Conservation (phyloP, 208 protist genomes). For the Crithidia bombi region DNA sequence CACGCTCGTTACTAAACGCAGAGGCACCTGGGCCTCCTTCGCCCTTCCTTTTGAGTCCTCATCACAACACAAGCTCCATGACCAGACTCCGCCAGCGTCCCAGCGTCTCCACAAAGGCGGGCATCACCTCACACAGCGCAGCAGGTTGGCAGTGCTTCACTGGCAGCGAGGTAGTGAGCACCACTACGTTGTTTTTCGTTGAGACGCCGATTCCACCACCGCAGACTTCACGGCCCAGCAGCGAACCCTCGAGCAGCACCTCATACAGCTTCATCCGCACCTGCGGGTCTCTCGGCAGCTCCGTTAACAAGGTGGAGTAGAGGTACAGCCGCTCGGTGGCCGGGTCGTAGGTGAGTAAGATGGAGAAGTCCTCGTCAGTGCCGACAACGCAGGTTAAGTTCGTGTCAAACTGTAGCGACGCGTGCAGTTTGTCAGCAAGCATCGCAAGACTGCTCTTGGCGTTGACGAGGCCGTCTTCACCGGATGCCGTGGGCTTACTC, state of each 20-base stretch:
- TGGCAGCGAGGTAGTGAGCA: conserved; percentile 68
- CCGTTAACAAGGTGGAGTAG: conserved; percentile 74
- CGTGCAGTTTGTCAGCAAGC: conserved; percentile 51
- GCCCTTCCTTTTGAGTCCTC: background rate
- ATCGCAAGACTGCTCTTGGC: conserved; percentile 59
- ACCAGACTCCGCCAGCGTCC: conserved; percentile 68
- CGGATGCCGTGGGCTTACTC: background rate
- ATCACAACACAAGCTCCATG: conserved; percentile 48
- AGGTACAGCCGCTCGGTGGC: conserved; percentile 81
- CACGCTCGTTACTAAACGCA: too few relatives aligned
- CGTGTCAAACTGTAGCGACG: conserved; percentile 67
- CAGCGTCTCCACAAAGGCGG: conserved; percentile 72
- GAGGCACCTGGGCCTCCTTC: too few relatives aligned
- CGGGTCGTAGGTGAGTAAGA: conserved; percentile 77
- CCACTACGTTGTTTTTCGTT: conserved; percentile 59
- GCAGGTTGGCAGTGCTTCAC: conserved; percentile 42
- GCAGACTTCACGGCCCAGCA: conserved; percentile 82
- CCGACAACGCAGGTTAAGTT: conserved; percentile 80
- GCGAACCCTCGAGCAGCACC: conserved; percentile 71
- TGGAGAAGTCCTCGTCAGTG: conserved; percentile 61
- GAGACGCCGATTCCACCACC: conserved; percentile 79
- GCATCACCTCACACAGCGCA: conserved; percentile 64
- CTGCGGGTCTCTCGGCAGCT: conserved; percentile 44
- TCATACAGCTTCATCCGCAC: conserved; percentile 78
- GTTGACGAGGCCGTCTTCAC: conserved; percentile 43